Base-by-base conservation (phyloP, 768 basidiomycete species). In the Mycena belliarum region DNA sequence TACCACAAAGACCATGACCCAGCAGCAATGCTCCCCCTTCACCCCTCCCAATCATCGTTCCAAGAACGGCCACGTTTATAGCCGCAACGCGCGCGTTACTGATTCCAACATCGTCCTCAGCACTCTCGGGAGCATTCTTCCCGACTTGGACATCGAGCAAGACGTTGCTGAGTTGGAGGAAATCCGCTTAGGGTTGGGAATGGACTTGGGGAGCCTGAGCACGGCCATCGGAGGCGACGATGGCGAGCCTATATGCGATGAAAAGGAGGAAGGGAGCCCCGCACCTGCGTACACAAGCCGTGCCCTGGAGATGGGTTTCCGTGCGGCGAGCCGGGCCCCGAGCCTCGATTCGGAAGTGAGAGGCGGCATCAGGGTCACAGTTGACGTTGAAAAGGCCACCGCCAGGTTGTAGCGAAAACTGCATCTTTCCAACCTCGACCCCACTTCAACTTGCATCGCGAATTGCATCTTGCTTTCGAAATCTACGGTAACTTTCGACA, bases 31-130 rank as follows among this genome's bases (percentile, higher is more conserved):
- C 32, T 82, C 84, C 56, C 80, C 85, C 15, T 82, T 81, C 63
- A 79, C 79, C 6, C 80, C 81, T 45, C 79, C 79, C 26, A 74
- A 75, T 35, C 77, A 76, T 58, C 76, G 80, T 32, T 74, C 68
- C 62, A 83, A 81, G 66, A 67, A 66, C 55, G 70, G 56, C 6
- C 7, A 12, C 12, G 69, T 69, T 10, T 66, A 68, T 37, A 75
- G 69, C 48, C 76, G 76, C 7, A 82, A 80, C 16, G 75, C 78
- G 28, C 82, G 82, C 43, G 79, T 78, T n/a, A 76, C 82, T 46
- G 78, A 82, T 63, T 86, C 85, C 16, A 85, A 85, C 51, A 76
- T 87, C 44, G 78, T 87, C 61, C 74, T 87, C 48, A 86, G 84
- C 40, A 86, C 85, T 3, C 73, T 87, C 23, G 85, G 85, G 33